Base-by-base conservation (phyloP, 176 grass and related monocot genomes). In the Juncus effusus region DNA sequence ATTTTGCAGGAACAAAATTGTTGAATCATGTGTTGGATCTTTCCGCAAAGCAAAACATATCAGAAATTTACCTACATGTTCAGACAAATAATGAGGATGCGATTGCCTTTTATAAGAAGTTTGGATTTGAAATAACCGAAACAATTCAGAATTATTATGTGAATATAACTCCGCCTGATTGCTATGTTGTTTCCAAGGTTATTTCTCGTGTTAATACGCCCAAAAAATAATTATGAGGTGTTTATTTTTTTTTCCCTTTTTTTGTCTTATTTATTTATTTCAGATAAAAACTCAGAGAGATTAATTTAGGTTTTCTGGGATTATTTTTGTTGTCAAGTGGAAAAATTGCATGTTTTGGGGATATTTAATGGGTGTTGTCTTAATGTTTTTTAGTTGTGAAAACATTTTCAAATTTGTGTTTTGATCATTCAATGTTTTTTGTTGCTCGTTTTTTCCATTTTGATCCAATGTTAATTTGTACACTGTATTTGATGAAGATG, bases 91-190 rank as follows among this genome's bases (percentile, higher is more conserved):
- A 99, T 9, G 89, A 85, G 0, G 95, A 94, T 55, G 95, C 89
- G 28, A 90, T 94, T 65, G 62, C 73, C 61, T 99, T 93, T 64
- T 99, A 94, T 67, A 99, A 90, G 76, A 99, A 99, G 76, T 99
- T 84, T 75, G 95, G 89, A 56, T 99, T 99, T 41, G 95, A 99
- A 74, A 93, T 99, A 63, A 90, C 89, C 51, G 81, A 99, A 63
- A 99, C 95, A 2, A 99, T 99, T 75, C 76, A 85, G 49, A 84
- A 99, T 58, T 99, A 99, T 62, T 99, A 99, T 60, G 77, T 64
- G 67, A 90, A 99, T 74, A 99, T 99, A 76, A 99, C 78, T 1
- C 95, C 95, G 6, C 89, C 95, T 8, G 95, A 99, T 90, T 99
- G 89, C 42, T 82, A 94, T 6, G 89, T 99, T 66, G 72, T 99